These are phyloP conservation scores for Colletotrichum navitas DNA, from an alignment of 2,329 filamentous ascomycete genomes.

Conservation along the genomic window DNA sequence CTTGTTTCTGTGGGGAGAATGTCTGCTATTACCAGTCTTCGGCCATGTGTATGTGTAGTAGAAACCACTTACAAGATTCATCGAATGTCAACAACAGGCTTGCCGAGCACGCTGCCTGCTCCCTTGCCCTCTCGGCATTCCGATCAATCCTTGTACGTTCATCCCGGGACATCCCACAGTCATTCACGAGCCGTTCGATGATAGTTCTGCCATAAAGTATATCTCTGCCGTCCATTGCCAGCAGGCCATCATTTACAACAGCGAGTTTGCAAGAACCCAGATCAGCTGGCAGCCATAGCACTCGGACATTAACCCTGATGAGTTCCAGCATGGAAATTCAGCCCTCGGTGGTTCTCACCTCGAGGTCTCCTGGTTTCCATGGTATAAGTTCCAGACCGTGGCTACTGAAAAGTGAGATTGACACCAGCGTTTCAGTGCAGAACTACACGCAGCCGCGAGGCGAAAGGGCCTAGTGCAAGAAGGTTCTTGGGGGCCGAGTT, in stretches of 20 bases:
- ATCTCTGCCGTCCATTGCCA: background rate
- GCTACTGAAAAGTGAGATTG: background rate
- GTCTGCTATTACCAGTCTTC: background rate
- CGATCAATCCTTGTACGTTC: background rate
- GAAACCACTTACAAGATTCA: background rate
- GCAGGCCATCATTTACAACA: background rate
- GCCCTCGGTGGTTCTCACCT: background rate
- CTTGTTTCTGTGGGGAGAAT: background rate
- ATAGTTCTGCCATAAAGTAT: background rate
- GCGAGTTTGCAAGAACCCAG: background rate
- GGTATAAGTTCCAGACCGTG: background rate
- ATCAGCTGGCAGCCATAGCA: background rate
- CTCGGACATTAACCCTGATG: background rate
- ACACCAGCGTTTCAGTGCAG: background rate
- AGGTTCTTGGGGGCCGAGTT: background rate
- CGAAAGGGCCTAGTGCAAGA: background rate
- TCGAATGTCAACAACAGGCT: background rate
- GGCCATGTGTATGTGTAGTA: background rate
- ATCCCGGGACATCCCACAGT: background rate
- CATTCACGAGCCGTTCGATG: background rate
- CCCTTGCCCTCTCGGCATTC: no score
- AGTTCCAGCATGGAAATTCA: background rate
- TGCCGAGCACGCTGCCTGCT: background rate
- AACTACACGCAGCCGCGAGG: background rate
- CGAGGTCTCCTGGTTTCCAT: background rate